These are phyloP conservation scores for Suillus plorans DNA, from an alignment of 768 basidiomycete genomes.

Conservation along the genomic window DNA sequence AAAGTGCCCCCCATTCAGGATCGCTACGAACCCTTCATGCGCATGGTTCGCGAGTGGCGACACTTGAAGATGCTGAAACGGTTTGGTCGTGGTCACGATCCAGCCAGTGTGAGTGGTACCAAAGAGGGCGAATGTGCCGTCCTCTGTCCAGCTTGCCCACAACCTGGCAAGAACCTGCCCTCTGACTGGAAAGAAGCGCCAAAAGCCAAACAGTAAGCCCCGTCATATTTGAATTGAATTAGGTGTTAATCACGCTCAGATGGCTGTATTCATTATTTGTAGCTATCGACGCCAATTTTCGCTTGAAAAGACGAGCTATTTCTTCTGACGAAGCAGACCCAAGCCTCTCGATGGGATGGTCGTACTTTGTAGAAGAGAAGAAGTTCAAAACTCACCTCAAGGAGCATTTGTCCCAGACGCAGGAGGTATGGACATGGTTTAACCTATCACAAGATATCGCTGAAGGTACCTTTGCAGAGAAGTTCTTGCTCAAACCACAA, in stretches of 20 bases:
- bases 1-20: background rate
- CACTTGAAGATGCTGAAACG: constrained; percentile 18
- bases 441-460: background rate
- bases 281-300: constrained; percentile 34
- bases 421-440: background rate
- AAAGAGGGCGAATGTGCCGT: background rate
- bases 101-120: background rate
- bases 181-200: background rate
- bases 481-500: background rate
- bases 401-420: background rate
- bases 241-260: constrained; percentile 12
- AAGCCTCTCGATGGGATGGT: constrained; percentile 23
- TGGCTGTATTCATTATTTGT: constrained; percentile 29
- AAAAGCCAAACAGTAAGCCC: background rate
- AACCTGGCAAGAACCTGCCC: constrained; percentile 10
- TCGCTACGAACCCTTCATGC: constrained; percentile 21
- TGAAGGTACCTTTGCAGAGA: background rate
- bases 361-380: constrained; percentile 28
- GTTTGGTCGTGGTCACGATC: constrained; percentile 1
- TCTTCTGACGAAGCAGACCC: constrained; percentile 28
- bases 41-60: constrained; percentile 18
- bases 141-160: constrained; percentile 7
- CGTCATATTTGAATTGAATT: background rate
- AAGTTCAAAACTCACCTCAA: constrained; percentile 9
- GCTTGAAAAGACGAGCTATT: constrained; percentile 24